Conservation (phyloP, 1,139 yeast genomes). For the Nematodospora anomalae region DNA sequence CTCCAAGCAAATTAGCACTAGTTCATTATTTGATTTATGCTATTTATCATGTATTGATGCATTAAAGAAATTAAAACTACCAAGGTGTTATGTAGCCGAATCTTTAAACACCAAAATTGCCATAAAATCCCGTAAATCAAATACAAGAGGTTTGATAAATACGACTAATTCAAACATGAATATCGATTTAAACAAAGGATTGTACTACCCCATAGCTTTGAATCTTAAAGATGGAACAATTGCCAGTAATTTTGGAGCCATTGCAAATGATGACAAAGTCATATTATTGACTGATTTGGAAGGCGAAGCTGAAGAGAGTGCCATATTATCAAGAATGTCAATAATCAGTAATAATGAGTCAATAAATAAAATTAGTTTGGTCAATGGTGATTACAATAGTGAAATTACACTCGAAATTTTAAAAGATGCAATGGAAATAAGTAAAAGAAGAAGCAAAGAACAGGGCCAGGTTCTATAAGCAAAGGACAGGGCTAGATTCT, state of each 20-base stretch:
- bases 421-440: constrained; percentile 38
- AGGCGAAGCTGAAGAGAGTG: constrained; percentile 74
- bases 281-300: constrained; percentile 68
- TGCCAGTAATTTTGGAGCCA: constrained; percentile 68
- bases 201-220: constrained; percentile 32
- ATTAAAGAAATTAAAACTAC: constrained; percentile 58
- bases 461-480: too few species aligned
- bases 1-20: constrained; percentile 47
- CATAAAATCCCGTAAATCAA: constrained; percentile 43
- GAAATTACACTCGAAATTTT: constrained; percentile 49
- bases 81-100: constrained; percentile 58
- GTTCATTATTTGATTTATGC: constrained; percentile 78
- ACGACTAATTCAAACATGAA: constrained; percentile 37
- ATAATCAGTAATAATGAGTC: constrained; percentile 27
- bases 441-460: constrained; percentile 11
- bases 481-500: too few species aligned
- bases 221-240: constrained; percentile 38
- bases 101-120: constrained; percentile 49
- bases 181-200: constrained; percentile 27
- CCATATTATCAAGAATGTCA: constrained; percentile 43
- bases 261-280: constrained; percentile 32
- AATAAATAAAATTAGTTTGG: constrained; percentile 20
- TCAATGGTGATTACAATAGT: constrained; percentile 21
- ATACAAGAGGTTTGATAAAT: constrained; percentile 42
- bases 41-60: constrained; percentile 72